These are phyloP conservation scores for Voacanga thouarsii DNA, from an alignment of 257 asterid species.

Conservation along the genomic window DNA sequence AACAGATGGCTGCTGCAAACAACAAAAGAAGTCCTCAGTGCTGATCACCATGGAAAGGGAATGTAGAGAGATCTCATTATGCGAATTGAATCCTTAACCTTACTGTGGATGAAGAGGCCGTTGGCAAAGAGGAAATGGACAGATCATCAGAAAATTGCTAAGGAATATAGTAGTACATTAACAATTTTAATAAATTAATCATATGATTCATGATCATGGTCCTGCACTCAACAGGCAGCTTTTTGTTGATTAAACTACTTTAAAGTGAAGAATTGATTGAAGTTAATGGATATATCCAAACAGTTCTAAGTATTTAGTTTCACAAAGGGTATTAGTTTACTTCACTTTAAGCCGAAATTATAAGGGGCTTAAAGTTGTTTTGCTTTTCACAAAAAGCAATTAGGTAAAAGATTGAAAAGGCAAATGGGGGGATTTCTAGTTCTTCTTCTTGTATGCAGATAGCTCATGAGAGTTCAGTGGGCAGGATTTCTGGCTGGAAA, in stretches of 20 bases:
- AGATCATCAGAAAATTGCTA: not conserved
- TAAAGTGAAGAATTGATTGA: slow-evolving; percentile 28
- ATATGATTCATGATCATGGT: slow-evolving; percentile 17
- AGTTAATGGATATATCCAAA: slow-evolving; percentile 12
- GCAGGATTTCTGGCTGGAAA: slow-evolving; percentile 50
- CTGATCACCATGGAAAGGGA: no score
- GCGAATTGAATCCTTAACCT: not conserved
- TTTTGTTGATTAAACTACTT: slow-evolving; percentile 25
- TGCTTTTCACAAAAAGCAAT: slow-evolving; percentile 36
- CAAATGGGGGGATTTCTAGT: slow-evolving; percentile 17
- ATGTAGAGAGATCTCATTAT: no score
- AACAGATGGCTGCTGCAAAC: not conserved
- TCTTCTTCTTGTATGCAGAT: slow-evolving; percentile 11
- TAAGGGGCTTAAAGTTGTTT: slow-evolving; percentile 47
- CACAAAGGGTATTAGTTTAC: slow-evolving; percentile 20
- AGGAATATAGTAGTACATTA: slow-evolving; percentile 3
- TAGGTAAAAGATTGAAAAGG: slow-evolving; percentile 13
- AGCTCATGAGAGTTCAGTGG: slow-evolving; percentile 41
- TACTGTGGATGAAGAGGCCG: not conserved
- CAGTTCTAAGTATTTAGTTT: slow-evolving; percentile 7
- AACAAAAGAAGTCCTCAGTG: not conserved
- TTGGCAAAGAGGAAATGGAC: slow-evolving; percentile 12
- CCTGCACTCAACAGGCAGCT: slow-evolving; percentile 14
- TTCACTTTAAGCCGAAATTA: slow-evolving; percentile 28
- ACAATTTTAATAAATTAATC: slow-evolving; percentile 23